Base-by-base conservation (phyloP, 352 stramenopile species). In the Pythium rishiriense region DNA sequence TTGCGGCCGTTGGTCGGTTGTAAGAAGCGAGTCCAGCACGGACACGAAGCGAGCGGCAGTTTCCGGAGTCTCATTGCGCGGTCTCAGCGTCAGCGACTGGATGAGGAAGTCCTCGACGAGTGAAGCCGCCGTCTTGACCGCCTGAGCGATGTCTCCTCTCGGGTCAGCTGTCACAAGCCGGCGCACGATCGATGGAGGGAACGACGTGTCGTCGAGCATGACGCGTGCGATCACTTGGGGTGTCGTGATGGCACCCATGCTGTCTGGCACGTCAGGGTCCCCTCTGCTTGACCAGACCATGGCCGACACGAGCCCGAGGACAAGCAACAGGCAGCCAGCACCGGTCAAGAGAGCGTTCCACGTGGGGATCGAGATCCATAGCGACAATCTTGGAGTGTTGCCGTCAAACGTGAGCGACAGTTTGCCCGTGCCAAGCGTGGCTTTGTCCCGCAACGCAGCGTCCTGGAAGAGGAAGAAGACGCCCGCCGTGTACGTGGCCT, bases 391-490 rank as follows among this genome's bases (percentile, higher is more conserved):
- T 8, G 49, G 25, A 1, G 51, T 8, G 35, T 64, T 64, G 29
- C 57, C 47, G n/a, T 57, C 33, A 8, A 64, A 57, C 31, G 43
- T 10, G 10, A 64, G 57, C 19, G 55, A 46, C 19, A 25, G 10
- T 12, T 52, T 51, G 26, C 19, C 21, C 10, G 22, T 3, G 9
- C 15, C 43, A 4, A 48, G 17, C 4, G 26, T 2, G 24, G 52
- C 22, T 0, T 17, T 37, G 39, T 65, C 48, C 1, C 39, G 47
- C 2, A 54, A 24, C 0, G 45, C 37, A 0, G 17, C 58, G 9
- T 58, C 37, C 15, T 61, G 54, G 17, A 52, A n/a, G 11, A 61
- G 39, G n/a, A 51, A 51, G n/a, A 61, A 61, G 2, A 46, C 10
- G 7, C 22, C 53, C 9, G 39, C 26, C 24, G 19, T 61, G 41